These are phyloP conservation scores for Mariannaea sp. DNA, from an alignment of 2,329 filamentous ascomycete species.

Conservation along the genomic window DNA sequence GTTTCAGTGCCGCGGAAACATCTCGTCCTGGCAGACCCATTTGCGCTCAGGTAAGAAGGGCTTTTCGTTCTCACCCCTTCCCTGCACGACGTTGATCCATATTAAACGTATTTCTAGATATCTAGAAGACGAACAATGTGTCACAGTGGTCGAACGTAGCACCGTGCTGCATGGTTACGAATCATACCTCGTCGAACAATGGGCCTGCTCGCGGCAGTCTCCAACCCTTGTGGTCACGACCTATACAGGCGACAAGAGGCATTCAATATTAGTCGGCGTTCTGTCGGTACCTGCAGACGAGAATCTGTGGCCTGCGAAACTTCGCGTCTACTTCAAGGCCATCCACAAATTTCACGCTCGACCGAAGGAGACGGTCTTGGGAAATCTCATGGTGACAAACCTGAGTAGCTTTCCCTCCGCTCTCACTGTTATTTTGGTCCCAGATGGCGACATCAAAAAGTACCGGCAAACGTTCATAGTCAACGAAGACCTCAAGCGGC, in stretches of 20 bases:
- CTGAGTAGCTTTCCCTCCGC: conserved; percentile 90
- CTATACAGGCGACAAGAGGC: conserved; percentile 84
- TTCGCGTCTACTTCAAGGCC: conserved; percentile 85
- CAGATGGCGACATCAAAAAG: conserved; percentile 80
- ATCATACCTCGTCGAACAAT: conserved; percentile 94
- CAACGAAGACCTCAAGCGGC: conserved; percentile 89
- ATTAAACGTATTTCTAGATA: conserved; percentile 55
- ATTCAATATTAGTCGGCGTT: conserved; percentile 79
- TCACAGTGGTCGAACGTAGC: conserved; percentile 74
- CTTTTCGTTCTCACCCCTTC: not conserved
- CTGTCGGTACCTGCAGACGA: conserved; percentile 83
- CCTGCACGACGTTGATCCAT: not conserved
- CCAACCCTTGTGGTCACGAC: conserved; percentile 92
- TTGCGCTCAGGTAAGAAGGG: conserved; percentile 58
- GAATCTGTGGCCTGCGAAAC: conserved; percentile 74
- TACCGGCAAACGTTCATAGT: conserved; percentile 87
- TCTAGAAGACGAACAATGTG: conserved; percentile 82
- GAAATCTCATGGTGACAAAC: conserved; percentile 92
- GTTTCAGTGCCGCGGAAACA: conserved; percentile 44
- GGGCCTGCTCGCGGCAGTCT: conserved; percentile 89
- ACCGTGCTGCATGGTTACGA: conserved; percentile 81
- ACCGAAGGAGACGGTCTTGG: conserved; percentile 78
- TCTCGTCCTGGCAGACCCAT: conserved; percentile 63
- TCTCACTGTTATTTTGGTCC: conserved; percentile 87
- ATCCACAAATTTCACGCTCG: conserved; percentile 85